These are phyloP conservation scores for Neoarthrinium moseri DNA, from an alignment of 2,329 filamentous ascomycete species.

Conservation along the genomic window DNA sequence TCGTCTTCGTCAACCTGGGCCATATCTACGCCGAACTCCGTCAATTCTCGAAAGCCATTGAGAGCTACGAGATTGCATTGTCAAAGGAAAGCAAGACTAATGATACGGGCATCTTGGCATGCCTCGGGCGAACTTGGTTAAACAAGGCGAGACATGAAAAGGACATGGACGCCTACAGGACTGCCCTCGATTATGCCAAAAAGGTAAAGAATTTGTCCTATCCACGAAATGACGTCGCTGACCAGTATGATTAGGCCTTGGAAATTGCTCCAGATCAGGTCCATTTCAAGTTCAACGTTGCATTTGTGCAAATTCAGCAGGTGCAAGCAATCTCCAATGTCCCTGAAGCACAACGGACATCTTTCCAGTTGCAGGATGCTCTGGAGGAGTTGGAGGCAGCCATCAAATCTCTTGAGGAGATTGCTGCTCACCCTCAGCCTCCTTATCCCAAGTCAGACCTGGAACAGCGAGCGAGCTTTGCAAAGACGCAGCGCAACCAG, in stretches of 20 bases:
- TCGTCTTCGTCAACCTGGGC: constrained; percentile 88
- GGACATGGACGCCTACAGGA: constrained; percentile 56
- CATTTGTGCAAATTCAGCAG: constrained; percentile 94
- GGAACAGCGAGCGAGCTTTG: constrained; percentile 96
- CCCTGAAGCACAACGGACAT: constrained; percentile 72
- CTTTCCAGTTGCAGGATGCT: constrained; percentile 79
- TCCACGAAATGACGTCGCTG: constrained; percentile 13
- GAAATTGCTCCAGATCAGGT: constrained; percentile 77
- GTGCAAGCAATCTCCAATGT: constrained; percentile 77
- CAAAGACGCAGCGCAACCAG: constrained; percentile 91
- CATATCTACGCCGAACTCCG: constrained; percentile 89
- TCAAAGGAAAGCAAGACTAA: constrained; percentile 71
- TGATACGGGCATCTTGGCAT: constrained; percentile 78
- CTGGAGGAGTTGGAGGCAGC: constrained; percentile 80
- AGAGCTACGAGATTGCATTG: constrained; percentile 87
- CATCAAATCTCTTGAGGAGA: constrained; percentile 69
- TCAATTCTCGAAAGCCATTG: constrained; percentile 88
- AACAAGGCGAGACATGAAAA: constrained; percentile 69
- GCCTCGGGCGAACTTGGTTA: constrained; percentile 84
- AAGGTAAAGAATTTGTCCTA: constrained; percentile 45
- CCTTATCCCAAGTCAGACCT: constrained; percentile 90
- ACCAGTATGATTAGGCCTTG: constrained; percentile 57
- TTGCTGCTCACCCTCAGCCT: constrained; percentile 62
- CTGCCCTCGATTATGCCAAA: constrained; percentile 59
- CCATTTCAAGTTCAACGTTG: constrained; percentile 96